Evolutionary conservation across 352 stramenopile genomes (phyloP), one percentile per base, ranked within the genome.

Genomic region (Phytophthora pluvialis): DNA sequence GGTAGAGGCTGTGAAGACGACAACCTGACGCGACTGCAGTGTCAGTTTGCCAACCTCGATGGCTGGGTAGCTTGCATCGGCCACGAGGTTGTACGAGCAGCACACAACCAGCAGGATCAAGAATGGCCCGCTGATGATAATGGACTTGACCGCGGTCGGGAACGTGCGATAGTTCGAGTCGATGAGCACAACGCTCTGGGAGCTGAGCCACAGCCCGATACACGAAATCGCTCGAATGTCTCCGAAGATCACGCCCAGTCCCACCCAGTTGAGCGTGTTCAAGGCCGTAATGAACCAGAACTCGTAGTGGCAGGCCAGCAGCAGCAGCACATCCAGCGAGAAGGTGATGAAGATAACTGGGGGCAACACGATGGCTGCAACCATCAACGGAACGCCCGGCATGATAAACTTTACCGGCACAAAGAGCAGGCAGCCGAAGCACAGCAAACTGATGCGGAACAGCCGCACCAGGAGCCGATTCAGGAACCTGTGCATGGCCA

Each of bases 151-250:
- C 5, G 60, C 60, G 12, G 43, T 52, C 9, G 28, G 44, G 9
- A 68, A 68, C 9, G 44, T 57, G 28, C 51, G 60, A 12, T 52
- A 68, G 35, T 68, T 68, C 11, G 39, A 47, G 26, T 70, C 55
- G 21, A 70, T 70, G n/a, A 70, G n/a, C 40, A 60, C 54, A 2
- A 70, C 62, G 12, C 62, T 70, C 33, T 70, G 62, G 0, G 54
- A 64, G 15, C 47, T 70, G 32, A 66, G 47, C 62, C 62, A 66
- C 4, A 70, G 39, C 8, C 53, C 47, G 7, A 66, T n/a, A 18
- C 62, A 70, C 16, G 47, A 52, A 10, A 65, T 38, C 9, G 46
- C 47, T 42, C 54, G 53, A 15, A 64, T 32, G 32, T 64, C 61
- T 2, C 54, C 61, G 26, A 70, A 70, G 25, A 70, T 65, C 13